Conservation (phyloP, 176 grass and related monocot genomes). For the Bothriochloa decipiens region DNA sequence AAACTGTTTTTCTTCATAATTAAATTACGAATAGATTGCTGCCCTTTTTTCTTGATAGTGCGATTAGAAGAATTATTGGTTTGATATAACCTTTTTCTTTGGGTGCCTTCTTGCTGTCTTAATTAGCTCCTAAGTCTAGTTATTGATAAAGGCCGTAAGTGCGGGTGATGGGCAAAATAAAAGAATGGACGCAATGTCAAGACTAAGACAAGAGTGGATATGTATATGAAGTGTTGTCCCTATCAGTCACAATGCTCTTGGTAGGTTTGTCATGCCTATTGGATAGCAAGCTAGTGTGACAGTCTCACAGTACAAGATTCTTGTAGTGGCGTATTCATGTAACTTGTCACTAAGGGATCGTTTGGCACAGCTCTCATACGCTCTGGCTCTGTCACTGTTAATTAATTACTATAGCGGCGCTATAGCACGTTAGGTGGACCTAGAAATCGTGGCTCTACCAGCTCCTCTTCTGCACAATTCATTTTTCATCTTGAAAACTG, state of each 20-base stretch:
- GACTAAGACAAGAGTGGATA: not conserved
- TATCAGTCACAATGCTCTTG: constrained; percentile 26
- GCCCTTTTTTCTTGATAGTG: not conserved
- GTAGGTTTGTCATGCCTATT: constrained; percentile 24
- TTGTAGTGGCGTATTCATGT: not conserved
- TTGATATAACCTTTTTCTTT: not conserved
- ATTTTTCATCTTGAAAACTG: too few relatives aligned
- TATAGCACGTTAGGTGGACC: too few relatives aligned
- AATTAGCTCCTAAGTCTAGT: not conserved
- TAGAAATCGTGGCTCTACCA: too few relatives aligned
- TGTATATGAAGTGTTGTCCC: constrained; percentile 13
- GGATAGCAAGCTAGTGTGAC: constrained; percentile 9
- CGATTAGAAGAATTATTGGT: not conserved
- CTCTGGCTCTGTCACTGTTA: too few relatives aligned
- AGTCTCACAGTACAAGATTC: constrained; percentile 7
- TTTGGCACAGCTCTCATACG: not conserved
- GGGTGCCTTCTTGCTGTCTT: not conserved
- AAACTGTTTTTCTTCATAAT: not conserved
- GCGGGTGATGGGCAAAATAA: not conserved
- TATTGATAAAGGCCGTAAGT: not conserved
- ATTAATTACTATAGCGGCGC: too few relatives aligned
- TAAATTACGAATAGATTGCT: not conserved
- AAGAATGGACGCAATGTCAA: not conserved
- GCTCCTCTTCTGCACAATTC: too few relatives aligned
- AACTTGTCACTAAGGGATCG: not conserved